These are phyloP conservation scores for Verticillium isaacii DNA, from an alignment of 2,329 filamentous ascomycete genomes.

Conservation along the genomic window DNA sequence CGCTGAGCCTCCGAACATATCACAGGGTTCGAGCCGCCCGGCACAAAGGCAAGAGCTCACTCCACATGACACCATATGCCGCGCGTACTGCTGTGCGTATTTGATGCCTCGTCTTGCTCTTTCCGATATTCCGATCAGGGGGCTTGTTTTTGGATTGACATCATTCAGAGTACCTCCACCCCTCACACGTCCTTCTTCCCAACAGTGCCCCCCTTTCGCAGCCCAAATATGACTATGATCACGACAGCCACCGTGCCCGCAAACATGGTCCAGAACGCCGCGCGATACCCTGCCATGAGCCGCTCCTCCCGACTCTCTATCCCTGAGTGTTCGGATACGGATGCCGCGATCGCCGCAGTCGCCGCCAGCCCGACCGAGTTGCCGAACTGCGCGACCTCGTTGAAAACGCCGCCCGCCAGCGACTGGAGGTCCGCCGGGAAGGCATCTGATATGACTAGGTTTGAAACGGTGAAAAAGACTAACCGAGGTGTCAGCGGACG, in stretches of 20 bases:
- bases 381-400: conserved; percentile 53
- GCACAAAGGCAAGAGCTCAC: not conserved
- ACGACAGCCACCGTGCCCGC: conserved; percentile 32
- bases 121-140: not conserved
- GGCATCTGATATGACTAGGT: conserved; percentile 48
- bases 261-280: conserved; percentile 49
- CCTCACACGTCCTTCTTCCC: conserved; percentile 34
- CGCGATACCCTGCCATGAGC: conserved; percentile 46
- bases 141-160: not conserved
- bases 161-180: not conserved
- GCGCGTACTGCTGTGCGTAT: not conserved
- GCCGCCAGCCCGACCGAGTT: conserved; percentile 47
- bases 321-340: conserved; percentile 19
- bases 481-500: conserved; percentile 1
- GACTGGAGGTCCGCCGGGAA: conserved; percentile 51
- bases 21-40: not conserved
- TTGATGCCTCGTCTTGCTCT: conserved; percentile 12
- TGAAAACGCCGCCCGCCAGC: conserved; percentile 56
- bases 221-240: conserved; percentile 32
- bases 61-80: not conserved
- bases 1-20: not conserved
- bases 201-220: conserved; percentile 41
- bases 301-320: not conserved
- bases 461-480: conserved; percentile 50
- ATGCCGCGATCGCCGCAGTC: conserved; percentile 41